Conservation (phyloP, 345 rosid species). For the Pistacia integerrima region DNA sequence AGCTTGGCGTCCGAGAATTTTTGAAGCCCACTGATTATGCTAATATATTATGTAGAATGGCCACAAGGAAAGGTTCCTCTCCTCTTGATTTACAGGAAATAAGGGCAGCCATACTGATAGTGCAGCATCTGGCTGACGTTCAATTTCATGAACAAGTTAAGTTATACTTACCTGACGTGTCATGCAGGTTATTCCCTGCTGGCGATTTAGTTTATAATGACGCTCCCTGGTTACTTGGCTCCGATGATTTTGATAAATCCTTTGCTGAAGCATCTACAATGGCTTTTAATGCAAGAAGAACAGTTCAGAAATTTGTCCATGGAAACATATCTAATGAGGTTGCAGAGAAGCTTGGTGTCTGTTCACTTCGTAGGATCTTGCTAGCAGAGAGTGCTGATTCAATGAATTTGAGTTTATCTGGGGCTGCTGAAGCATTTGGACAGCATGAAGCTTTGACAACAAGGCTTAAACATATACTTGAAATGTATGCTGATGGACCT, state of each 20-base stretch:
- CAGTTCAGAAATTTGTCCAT: conserved; percentile 76
- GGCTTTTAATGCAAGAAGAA: conserved; percentile 61
- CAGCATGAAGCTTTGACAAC: conserved; percentile 99
- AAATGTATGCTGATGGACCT: conserved; percentile 99
- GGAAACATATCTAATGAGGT: conserved; percentile 95
- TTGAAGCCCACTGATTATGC: conserved; percentile 83
- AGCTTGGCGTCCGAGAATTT: conserved; percentile 82
- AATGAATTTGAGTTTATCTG: conserved; percentile 87
- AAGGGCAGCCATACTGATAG: conserved; percentile 79
- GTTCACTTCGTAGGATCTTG: conserved; percentile 88
- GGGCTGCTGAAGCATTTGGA: conserved; percentile 98
- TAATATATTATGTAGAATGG: conserved; percentile 78
- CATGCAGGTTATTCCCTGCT: conserved; percentile 76
- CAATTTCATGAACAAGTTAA: conserved; percentile 61
- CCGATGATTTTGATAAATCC: conserved; percentile 57
- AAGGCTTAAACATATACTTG: conserved; percentile 92
- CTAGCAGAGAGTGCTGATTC: conserved; percentile 99
- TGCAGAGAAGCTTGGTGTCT: conserved; percentile 93
- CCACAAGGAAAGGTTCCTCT: conserved; percentile 66
- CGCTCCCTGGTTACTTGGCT: conserved; percentile 94
- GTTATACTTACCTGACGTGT: conserved; percentile 83
- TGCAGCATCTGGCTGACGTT: conserved; percentile 88
- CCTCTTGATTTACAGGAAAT: conserved; percentile 75
- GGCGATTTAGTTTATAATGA: conserved; percentile 87
- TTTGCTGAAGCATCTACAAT: conserved; percentile 53